A percentile compares a stretch with the other conserved stretches of the same genome.
Conservation (phyloP, 768 basidiomycete genomes). For the Gautieria morchelliformis region DNA sequence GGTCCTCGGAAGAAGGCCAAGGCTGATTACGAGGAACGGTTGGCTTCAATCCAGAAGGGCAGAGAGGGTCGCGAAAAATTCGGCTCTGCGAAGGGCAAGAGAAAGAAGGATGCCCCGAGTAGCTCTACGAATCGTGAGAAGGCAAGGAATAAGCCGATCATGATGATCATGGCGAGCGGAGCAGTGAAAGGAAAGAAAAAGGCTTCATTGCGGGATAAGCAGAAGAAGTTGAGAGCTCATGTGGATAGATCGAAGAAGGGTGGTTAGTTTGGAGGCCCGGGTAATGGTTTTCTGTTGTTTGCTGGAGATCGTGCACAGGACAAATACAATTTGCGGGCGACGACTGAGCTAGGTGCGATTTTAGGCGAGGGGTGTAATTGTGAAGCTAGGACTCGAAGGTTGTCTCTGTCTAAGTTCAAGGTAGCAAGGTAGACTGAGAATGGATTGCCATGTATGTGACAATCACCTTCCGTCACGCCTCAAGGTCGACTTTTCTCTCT, state of each 20-base stretch:
- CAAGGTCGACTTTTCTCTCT: too few relatives aligned
- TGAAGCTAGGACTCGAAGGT: too few relatives aligned
- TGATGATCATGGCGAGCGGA: constrained; percentile 80
- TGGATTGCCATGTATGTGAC: neutral
- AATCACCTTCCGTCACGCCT: too few relatives aligned
- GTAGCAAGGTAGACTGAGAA: too few relatives aligned
- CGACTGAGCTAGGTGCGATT: too few relatives aligned
- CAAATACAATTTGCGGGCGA: too few relatives aligned
- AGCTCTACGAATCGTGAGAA: constrained; percentile 91
- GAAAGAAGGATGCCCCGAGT: constrained; percentile 71
- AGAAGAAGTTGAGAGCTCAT: constrained; percentile 66
- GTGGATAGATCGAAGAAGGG: constrained; percentile 60
- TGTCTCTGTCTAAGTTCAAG: too few relatives aligned
- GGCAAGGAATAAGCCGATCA: constrained; percentile 87
- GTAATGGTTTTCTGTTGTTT: neutral
- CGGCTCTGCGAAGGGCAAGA: constrained; percentile 85
- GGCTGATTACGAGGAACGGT: constrained; percentile 85
- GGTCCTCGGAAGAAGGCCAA: constrained; percentile 92
- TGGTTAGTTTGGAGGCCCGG: neutral
- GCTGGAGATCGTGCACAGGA: too few relatives aligned
- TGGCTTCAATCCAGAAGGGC: constrained; percentile 86
- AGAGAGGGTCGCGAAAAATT: constrained; percentile 93
- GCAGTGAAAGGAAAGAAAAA: constrained; percentile 79
- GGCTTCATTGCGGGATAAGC: constrained; percentile 72
- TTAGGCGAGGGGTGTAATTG: too few relatives aligned